Conservation (phyloP, 768 basidiomycete species). For the Psilocybe cubensis region DNA sequence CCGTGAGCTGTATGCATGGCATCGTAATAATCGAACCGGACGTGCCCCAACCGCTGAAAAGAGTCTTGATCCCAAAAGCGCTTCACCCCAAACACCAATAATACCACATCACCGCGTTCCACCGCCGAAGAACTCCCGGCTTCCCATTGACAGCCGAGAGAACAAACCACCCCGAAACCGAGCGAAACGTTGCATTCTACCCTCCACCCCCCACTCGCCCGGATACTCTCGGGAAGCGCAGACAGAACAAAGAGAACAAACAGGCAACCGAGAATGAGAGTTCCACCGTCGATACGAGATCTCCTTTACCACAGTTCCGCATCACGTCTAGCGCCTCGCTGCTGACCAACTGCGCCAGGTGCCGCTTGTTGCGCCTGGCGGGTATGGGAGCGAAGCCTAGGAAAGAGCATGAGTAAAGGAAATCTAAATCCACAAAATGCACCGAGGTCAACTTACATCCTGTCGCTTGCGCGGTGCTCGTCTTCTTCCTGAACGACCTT, state of each 20-base stretch:
- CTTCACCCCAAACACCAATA: constrained; percentile 16
- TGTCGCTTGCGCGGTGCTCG: constrained; percentile 78
- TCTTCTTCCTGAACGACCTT: constrained; percentile 88
- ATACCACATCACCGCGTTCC: constrained; percentile 12
- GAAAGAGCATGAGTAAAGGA: constrained; percentile 20
- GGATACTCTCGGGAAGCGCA: constrained; percentile 49
- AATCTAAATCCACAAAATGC: constrained; percentile 14
- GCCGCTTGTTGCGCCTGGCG: constrained; percentile 75
- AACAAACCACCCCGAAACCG: constrained; percentile 37
- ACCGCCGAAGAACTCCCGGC: constrained; percentile 18
- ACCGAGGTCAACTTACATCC: constrained; percentile 64
- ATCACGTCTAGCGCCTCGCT: constrained; percentile 47
- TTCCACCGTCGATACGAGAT: constrained; percentile 17
- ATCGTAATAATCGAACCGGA: constrained; percentile 34
- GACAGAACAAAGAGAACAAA: constrained; percentile 30
- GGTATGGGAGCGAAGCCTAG: constrained; percentile 86
- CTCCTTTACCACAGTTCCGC: constrained; percentile 61
- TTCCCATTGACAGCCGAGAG: constrained; percentile 20
- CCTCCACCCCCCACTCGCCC: constrained; percentile 52
- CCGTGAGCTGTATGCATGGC: constrained; percentile 11
- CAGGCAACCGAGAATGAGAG: constrained; percentile 25
- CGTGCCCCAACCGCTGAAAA: constrained; percentile 43
- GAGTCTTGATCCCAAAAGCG: constrained; percentile 30
- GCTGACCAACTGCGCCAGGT: constrained; percentile 52
- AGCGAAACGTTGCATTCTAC: constrained; percentile 44